Conservation (phyloP, 2,329 filamentous ascomycete genomes). For the Claviceps quebecensis region DNA sequence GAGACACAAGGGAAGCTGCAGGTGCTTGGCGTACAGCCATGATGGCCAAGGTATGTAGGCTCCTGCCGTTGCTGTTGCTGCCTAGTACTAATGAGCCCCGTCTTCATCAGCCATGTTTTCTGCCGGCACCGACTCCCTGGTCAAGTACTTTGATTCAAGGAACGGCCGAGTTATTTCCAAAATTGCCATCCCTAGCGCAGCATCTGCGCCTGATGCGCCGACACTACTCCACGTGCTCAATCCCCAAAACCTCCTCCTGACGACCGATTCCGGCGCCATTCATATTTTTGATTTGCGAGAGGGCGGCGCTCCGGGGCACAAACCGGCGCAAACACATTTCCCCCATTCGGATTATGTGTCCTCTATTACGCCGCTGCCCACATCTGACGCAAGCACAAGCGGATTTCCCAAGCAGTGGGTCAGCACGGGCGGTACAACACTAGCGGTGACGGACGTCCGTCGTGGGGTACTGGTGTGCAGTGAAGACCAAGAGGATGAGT, state of each 20-base stretch:
- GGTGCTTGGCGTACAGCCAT: conserved; percentile 61
- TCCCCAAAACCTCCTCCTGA: conserved; percentile 75
- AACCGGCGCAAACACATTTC: conserved; percentile 64
- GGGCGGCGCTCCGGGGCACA: conserved; percentile 34
- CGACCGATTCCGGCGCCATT: conserved; percentile 77
- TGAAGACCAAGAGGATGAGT: conserved; percentile 88
- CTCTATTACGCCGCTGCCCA: conserved; percentile 69
- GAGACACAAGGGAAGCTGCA: conserved; percentile 87
- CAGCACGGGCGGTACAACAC: conserved; percentile 78
- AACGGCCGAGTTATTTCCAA: conserved; percentile 66
- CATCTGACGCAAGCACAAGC: conserved; percentile 67
- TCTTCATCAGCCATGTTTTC: conserved; percentile 40
- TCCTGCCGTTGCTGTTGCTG: not conserved
- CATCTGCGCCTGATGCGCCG: conserved; percentile 51
- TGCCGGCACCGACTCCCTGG: conserved; percentile 44
- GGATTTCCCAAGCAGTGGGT: conserved; percentile 92
- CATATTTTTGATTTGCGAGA: conserved; percentile 77
- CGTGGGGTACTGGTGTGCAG: conserved; percentile 76
- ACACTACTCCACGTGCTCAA: conserved; percentile 72
- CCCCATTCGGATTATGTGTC: conserved; percentile 92
- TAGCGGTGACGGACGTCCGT: conserved; percentile 80
- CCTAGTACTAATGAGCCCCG: not conserved
- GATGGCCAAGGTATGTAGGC: conserved; percentile 52
- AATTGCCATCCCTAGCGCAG: conserved; percentile 53
- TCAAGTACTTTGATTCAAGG: conserved; percentile 42